Evolutionary conservation across 1,284 basidiomycete genomes (phyloP).

Genomic region (Leccinum pseudoinsigne): DNA sequence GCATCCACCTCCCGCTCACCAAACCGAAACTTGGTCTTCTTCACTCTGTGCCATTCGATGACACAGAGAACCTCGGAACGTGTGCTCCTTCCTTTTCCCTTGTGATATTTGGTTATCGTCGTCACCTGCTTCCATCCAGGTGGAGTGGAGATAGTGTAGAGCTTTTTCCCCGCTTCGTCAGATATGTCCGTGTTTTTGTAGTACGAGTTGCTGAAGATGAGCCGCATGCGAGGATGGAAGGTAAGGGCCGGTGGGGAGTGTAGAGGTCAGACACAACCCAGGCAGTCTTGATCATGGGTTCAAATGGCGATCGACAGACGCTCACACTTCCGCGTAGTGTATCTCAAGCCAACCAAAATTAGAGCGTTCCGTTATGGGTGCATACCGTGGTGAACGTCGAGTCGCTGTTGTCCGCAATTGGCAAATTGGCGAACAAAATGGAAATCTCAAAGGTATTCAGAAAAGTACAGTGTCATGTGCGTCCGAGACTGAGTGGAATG

Average conservation of each 20-base stretch:
- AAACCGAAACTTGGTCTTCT: constrained; percentile 17
- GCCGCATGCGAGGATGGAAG: constrained; percentile 7
- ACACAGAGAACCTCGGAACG: constrained; percentile 13
- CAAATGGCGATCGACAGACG: not conserved
- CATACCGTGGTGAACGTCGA: not conserved
- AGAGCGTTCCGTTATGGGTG: constrained; percentile 2
- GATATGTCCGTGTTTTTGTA: constrained; percentile 22
- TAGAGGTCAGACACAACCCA: not conserved
- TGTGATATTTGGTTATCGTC: constrained; percentile 18
- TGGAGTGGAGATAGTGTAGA: constrained; percentile 20
- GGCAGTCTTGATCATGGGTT: not conserved
- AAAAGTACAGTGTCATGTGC: not conserved
- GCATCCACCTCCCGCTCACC: constrained; percentile 11
- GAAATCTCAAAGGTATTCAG: not conserved
- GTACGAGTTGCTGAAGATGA: constrained; percentile 18
- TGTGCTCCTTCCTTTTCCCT: not conserved
- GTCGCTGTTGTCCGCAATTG: not conserved
- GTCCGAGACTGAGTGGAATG: not conserved
- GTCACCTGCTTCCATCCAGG: constrained; percentile 21
- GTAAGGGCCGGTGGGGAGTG: not conserved
- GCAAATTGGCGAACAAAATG: not conserved
- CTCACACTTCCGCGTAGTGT: constrained; percentile 5
- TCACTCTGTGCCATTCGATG: constrained; percentile 23
- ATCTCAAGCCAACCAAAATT: constrained; percentile 10
- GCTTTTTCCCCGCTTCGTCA: constrained; percentile 16